Conservation (phyloP, 805 yeast genomes). For the Suhomyces xylopsoci region DNA sequence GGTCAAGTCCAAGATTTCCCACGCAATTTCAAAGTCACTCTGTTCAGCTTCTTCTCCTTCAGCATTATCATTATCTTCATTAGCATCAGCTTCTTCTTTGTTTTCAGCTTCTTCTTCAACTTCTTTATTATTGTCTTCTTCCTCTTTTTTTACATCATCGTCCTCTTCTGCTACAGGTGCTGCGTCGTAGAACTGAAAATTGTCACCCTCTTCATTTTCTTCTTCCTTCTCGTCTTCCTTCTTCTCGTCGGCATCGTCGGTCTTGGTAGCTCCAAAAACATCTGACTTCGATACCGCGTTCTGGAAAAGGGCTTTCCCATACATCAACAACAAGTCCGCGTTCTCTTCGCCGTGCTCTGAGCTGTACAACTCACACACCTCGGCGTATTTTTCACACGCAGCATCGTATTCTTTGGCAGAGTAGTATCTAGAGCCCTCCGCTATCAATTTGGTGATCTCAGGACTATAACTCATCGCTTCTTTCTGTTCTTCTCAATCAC, state of each 20-base stretch:
- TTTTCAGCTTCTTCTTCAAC: conserved; percentile 15
- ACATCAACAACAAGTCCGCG: conserved; percentile 68
- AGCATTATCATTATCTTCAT: conserved; percentile 19
- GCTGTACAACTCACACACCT: conserved; percentile 62
- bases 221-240: conserved; percentile 13
- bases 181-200: conserved; percentile 27
- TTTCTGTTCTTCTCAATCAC: neutral
- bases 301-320: conserved; percentile 78
- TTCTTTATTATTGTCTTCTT: conserved; percentile 10
- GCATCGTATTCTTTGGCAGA: conserved; percentile 62
- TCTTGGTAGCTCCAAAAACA: conserved; percentile 59
- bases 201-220: conserved; percentile 22
- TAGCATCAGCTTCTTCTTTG: conserved; percentile 16
- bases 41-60: conserved; percentile 48
- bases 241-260: conserved; percentile 19
- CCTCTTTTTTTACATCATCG: conserved; percentile 13
- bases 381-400: conserved; percentile 70
- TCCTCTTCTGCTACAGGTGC: conserved; percentile 22
- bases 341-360: conserved; percentile 56
- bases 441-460: conserved; percentile 47
- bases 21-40: conserved; percentile 79
- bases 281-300: conserved; percentile 73
- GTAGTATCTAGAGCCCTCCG: conserved; percentile 61
- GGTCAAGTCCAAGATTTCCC: conserved; percentile 82
- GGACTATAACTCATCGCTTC: conserved; percentile 28